These are phyloP conservation scores for Syzygium aqueum DNA, from an alignment of 345 rosid genomes.

Conservation along the genomic window DNA sequence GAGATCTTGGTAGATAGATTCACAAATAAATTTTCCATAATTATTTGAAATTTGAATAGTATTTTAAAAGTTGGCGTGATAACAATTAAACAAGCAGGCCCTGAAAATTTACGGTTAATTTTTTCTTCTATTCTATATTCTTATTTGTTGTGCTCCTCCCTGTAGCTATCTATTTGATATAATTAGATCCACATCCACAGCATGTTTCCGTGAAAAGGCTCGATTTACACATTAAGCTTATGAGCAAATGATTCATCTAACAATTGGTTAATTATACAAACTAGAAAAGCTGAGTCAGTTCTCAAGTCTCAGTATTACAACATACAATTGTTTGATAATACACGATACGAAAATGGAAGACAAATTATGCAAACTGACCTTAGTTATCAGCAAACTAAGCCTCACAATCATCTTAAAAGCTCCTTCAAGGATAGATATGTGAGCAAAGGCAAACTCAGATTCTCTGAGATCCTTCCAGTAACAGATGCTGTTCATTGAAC, in stretches of 20 bases:
- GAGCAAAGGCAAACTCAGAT: not conserved
- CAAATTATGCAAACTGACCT: not conserved
- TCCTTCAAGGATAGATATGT: not conserved
- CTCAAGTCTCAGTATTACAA: not conserved
- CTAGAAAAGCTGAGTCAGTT: not conserved
- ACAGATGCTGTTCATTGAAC: not conserved
- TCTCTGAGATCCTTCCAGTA: not conserved
- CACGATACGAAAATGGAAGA: not conserved
- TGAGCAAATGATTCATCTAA: not conserved
- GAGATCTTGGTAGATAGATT: not conserved
- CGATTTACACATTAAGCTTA: not conserved
- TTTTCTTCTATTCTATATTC: not conserved
- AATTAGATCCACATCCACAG: too few species aligned
- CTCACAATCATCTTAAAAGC: not conserved
- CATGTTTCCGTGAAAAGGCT: not conserved
- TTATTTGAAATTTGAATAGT: fast-evolving
- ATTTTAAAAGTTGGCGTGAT: not conserved
- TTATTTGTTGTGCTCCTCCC: too few species aligned
- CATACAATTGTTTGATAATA: not conserved
- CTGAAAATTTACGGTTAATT: not conserved
- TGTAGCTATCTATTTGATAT: too few species aligned
- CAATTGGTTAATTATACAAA: not conserved
- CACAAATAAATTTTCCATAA: not conserved
- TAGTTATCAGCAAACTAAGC: not conserved
- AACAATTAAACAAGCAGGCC: not conserved